These are phyloP conservation scores for Primulina huaijiensis DNA, from an alignment of 257 asterid species.

Conservation along the genomic window DNA sequence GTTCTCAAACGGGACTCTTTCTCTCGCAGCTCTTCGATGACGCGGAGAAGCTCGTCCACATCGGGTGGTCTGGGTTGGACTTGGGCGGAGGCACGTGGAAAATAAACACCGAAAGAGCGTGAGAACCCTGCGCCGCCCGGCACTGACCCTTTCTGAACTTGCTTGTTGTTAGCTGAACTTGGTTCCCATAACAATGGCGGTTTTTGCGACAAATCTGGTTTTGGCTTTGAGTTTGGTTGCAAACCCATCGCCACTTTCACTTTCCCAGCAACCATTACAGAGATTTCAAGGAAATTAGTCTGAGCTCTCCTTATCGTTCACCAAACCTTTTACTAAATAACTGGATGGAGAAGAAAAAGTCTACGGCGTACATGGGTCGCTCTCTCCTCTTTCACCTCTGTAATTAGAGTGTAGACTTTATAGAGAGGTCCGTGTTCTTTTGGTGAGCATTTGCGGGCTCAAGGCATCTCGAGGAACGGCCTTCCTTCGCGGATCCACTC, in stretches of 20 bases:
- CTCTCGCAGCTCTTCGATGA: conserved; percentile 73
- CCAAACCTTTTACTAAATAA: conserved; percentile 18
- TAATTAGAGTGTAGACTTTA: background rate
- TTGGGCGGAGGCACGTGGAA: conserved; percentile 87
- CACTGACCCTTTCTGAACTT: conserved; percentile 33
- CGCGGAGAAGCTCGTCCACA: conserved; percentile 68
- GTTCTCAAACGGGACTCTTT: conserved; percentile 81
- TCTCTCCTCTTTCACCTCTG: conserved; percentile 19
- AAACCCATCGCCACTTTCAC: conserved; percentile 75
- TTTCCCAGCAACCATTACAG: conserved; percentile 83
- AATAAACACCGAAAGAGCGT: conserved; percentile 71
- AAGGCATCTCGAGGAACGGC: background rate
- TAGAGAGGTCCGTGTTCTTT: no score
- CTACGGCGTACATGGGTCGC: conserved; percentile 26
- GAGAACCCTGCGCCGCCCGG: conserved; percentile 43
- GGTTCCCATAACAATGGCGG: conserved; percentile 40
- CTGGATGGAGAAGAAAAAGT: conserved; percentile 25
- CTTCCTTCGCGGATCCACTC: background rate
- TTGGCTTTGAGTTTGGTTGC: conserved; percentile 51
- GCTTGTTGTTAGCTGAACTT: conserved; percentile 34
- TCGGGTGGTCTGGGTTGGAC: conserved; percentile 96
- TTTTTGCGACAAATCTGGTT: conserved; percentile 37
- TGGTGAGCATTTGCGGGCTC: no score
- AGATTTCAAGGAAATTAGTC: conserved; percentile 7
- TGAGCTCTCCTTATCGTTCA: conserved; percentile 8